Evolutionary conservation across 805 yeast species (phyloP).

Genomic region (Metschnikowia dekortorum): DNA sequence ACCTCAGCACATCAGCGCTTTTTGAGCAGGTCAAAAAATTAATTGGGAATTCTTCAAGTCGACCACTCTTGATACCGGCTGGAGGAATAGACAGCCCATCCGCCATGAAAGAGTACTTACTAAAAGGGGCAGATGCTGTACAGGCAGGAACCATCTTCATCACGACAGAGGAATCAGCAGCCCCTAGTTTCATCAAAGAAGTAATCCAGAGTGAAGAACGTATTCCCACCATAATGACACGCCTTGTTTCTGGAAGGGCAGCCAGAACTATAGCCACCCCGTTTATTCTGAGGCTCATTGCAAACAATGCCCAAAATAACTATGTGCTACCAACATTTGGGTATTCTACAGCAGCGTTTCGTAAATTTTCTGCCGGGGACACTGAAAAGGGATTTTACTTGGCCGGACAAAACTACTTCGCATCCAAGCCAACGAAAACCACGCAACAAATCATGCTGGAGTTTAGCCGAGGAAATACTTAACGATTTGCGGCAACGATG

Average conservation of each 20-base stretch:
- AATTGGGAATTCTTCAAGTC: slow-evolving; percentile 6
- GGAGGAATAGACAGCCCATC: slow-evolving; percentile 46
- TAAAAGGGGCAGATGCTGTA: slow-evolving; percentile 47
- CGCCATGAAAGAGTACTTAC: slow-evolving; percentile 27
- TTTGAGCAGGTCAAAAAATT: slow-evolving; percentile 19
- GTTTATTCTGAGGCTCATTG: slow-evolving; percentile 24
- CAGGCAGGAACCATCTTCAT: slow-evolving; percentile 55
- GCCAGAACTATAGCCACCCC: slow-evolving; percentile 37
- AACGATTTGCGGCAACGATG: neutral
- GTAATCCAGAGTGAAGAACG: slow-evolving; percentile 5
- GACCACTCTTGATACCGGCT: slow-evolving; percentile 41
- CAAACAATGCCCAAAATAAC: neutral
- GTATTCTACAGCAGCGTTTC: slow-evolving; percentile 29
- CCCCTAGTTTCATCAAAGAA: slow-evolving; percentile 17
- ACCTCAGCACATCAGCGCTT: slow-evolving; percentile 32
- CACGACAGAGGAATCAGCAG: slow-evolving; percentile 27
- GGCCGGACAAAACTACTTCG: slow-evolving; percentile 32
- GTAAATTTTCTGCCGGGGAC: slow-evolving; percentile 17
- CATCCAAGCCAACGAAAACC: slow-evolving; percentile 16
- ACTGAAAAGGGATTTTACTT: slow-evolving; percentile 27
- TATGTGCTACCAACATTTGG: slow-evolving; percentile 33
- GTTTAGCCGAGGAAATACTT: slow-evolving; percentile 11
- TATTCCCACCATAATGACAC: slow-evolving; percentile 28
- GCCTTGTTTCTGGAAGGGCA: slow-evolving; percentile 33
- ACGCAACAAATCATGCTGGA: slow-evolving; percentile 22